These are phyloP conservation scores for Rachicladosporium sp. DNA, from an alignment of 2,329 filamentous ascomycete species.

Conservation along the genomic window DNA sequence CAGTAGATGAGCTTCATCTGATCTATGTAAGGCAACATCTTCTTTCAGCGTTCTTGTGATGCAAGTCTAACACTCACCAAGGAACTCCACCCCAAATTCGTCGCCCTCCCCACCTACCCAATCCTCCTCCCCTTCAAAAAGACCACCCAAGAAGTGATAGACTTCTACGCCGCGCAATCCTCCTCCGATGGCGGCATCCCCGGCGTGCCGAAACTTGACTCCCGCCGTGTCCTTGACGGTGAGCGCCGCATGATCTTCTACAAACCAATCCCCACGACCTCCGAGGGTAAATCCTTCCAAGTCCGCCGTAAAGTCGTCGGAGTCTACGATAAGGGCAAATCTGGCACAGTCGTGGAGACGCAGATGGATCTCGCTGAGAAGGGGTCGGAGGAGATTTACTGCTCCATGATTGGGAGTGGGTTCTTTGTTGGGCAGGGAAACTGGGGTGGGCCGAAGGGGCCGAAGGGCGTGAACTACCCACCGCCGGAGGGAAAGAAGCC, in stretches of 20 bases:
- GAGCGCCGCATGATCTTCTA: slow-evolving; percentile 69
- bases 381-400: slow-evolving; percentile 56
- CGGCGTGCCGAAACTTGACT: slow-evolving; percentile 64
- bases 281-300: slow-evolving; percentile 62
- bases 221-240: slow-evolving; percentile 64
- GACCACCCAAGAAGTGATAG: slow-evolving; percentile 60
- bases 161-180: slow-evolving; percentile 66
- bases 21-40: slow-evolving; percentile 80
- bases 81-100: slow-evolving; percentile 80
- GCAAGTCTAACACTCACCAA: slow-evolving; percentile 23
- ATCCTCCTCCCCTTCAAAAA: slow-evolving; percentile 76
- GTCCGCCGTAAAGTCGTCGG: slow-evolving; percentile 65
- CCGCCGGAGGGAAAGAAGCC: slow-evolving; percentile 60
- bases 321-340: slow-evolving; percentile 81
- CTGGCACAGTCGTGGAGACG: slow-evolving; percentile 69
- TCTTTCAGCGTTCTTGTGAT: too few relatives aligned
- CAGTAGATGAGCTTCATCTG: slow-evolving; percentile 79
- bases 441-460: slow-evolving; percentile 83
- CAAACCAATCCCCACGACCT: slow-evolving; percentile 61
- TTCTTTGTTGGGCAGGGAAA: slow-evolving; percentile 72
- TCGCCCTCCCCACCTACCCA: slow-evolving; percentile 80
- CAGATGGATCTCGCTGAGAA: slow-evolving; percentile 66
- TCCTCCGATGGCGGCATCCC: slow-evolving; percentile 50
- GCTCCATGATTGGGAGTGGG: slow-evolving; percentile 53
- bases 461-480: slow-evolving; percentile 64